Evolutionary conservation across 2,329 filamentous ascomycete species (phyloP), one percentile per base, ranked within the genome.

Genomic region (Xylaria polymorpha): DNA sequence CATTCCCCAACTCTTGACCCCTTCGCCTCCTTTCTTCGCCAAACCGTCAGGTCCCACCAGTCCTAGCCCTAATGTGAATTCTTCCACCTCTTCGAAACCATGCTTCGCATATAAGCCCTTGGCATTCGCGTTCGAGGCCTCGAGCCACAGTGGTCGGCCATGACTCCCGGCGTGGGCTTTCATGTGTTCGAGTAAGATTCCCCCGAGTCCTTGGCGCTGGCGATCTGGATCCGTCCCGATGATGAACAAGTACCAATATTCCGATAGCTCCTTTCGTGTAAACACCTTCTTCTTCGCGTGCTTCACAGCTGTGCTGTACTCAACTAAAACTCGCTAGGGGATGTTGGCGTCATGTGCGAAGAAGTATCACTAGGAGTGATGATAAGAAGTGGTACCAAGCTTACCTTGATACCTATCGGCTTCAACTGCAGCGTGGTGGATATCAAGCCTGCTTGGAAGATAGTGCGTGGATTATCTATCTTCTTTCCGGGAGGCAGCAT

Each of bases 1-100:
- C 69, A 71, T 71, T 5, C 56, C 69, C 67, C 63, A 71, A 5
- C 29, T 69, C 25, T 63, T 61, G 4, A 71, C 61, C 1, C 67
- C 69, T n/a, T 67, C 67, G 4, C 67, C 69, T 2, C 64, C 61
- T 9, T 67, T 46, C 60, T 67, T 63, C 37, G 51, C 56, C 8
- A 65, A 10, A 14, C 67, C 67, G 37, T 71, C 67, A 1, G 67
- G 22, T 1, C 57, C 69, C 22, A 66, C 67, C 2, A 60, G 6
- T 5, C 69, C 69, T 32, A 18, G 32, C 8, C 69, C 69, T 7
- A 71, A 22, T 8, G 60, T 58, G 14, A 67, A 55, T 35, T 70
- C 64, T n/a, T 69, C 69, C 6, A 66, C 61, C 6, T 71, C 67
- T 20, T 65, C 14, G 29, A 71, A 71, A 3, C 67, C 69, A 25